Percentiles rank a stretch among this genome's conserved stretches.
Evolutionary conservation across 108 stramenopile species (phyloP).

Genomic region (Phaeodactylum tricornutum): DNA sequence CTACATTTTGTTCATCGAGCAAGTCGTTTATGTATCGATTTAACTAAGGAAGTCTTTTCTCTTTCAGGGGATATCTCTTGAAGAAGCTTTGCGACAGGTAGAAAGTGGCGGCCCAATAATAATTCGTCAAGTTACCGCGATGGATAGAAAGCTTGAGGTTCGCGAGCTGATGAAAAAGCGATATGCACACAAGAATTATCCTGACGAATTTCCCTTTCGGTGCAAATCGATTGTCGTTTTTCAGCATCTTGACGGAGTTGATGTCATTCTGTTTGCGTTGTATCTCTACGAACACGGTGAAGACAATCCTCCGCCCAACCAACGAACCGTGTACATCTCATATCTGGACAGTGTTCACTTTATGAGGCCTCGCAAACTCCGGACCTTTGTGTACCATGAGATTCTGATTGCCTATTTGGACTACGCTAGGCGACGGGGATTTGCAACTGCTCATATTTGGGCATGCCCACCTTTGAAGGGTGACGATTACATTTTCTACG

Average conservation of each 20-base stretch:
- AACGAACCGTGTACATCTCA: slow-evolving; percentile 79
- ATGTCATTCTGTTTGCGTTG: slow-evolving; percentile 87
- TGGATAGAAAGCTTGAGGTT: slow-evolving; percentile 81
- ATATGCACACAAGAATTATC: slow-evolving; percentile 86
- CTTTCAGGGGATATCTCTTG: too few relatives aligned
- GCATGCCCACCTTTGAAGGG: slow-evolving; percentile 98
- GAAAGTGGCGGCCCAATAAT: slow-evolving; percentile 77
- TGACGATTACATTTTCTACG: slow-evolving; percentile 98
- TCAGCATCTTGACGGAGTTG: slow-evolving; percentile 91
- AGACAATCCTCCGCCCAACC: slow-evolving; percentile 76
- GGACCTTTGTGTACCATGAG: slow-evolving; percentile 93
- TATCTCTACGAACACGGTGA: slow-evolving; percentile 91
- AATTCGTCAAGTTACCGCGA: slow-evolving; percentile 84
- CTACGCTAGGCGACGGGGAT: slow-evolving; percentile 85
- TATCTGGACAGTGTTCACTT: slow-evolving; percentile 92
- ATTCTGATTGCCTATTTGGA: slow-evolving; percentile 90
- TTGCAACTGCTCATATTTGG: slow-evolving; percentile 93
- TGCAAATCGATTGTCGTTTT: slow-evolving; percentile 91
- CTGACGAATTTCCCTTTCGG: slow-evolving; percentile 79
- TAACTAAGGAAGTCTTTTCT: too few relatives aligned
- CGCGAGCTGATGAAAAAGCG: slow-evolving; percentile 79
- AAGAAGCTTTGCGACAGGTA: slow-evolving; percentile 55
- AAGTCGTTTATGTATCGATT: not conserved
- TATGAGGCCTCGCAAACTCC: slow-evolving; percentile 85
- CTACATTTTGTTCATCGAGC: not conserved